A percentile compares a stretch with the other conserved stretches of the same genome.
These are phyloP conservation scores for Pseudocercospora macadamiae DNA, from an alignment of 2,329 filamentous ascomycete species.

Conservation along the genomic window DNA sequence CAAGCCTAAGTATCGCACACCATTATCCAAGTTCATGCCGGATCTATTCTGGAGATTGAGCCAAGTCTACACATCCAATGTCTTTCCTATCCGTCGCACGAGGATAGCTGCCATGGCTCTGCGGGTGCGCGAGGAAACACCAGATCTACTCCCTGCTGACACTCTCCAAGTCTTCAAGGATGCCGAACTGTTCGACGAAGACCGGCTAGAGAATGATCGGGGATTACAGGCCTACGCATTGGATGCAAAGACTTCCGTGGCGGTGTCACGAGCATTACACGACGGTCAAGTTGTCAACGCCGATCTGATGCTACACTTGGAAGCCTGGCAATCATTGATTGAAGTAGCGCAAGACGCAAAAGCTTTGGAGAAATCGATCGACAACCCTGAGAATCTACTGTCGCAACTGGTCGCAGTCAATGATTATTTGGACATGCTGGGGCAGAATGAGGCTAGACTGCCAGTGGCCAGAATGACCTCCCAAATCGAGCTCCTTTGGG, in stretches of 20 bases:
- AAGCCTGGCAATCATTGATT: conserved; percentile 44
- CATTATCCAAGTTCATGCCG: conserved; percentile 22
- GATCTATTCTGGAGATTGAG: conserved; percentile 26
- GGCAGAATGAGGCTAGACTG: conserved; percentile 48
- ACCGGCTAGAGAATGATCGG: conserved; percentile 35
- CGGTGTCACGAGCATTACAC: conserved; percentile 49
- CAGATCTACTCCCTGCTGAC: conserved; percentile 25
- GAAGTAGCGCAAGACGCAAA: conserved; percentile 38
- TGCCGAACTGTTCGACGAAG: conserved; percentile 8
- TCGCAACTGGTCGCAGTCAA: conserved; percentile 56
- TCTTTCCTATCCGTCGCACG: conserved; percentile 36
- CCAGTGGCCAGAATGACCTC: conserved; percentile 18
- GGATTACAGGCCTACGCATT: conserved; percentile 38
- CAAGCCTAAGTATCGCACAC: conserved; percentile 26
- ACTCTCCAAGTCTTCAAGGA: conserved; percentile 17
- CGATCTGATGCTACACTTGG: conserved; percentile 38
- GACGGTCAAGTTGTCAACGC: conserved; percentile 35
- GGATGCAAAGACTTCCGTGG: conserved; percentile 42
- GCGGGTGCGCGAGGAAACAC: conserved; percentile 28
- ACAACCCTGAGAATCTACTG: conserved; percentile 54
- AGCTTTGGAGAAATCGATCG: conserved; percentile 50
- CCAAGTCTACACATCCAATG: conserved; percentile 22
- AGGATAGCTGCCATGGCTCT: conserved; percentile 30
- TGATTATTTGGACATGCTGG: conserved; percentile 62
- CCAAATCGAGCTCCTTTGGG: conserved; percentile 10